Conservation (phyloP, 2,329 filamentous ascomycete genomes). For the Botrytis deweyae region DNA sequence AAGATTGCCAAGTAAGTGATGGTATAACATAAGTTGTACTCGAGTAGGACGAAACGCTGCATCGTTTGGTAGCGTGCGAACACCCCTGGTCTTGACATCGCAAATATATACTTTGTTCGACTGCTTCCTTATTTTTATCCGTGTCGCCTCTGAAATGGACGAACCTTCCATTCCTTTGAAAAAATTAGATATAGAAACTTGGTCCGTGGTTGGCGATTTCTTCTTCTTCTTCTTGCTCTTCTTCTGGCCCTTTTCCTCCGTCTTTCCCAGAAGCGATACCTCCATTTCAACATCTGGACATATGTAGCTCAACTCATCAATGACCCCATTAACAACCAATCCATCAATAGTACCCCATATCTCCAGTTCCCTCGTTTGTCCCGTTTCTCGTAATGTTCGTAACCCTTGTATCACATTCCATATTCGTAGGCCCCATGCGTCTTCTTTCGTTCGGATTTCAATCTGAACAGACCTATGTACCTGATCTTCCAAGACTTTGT, state of each 20-base stretch:
- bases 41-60: conserved; percentile 69
- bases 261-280: conserved; percentile 32
- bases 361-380: conserved; percentile 73
- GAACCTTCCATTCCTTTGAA: conserved; percentile 30
- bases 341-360: conserved; percentile 84
- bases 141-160: conserved; percentile 27
- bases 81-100: conserved; percentile 82
- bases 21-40: conserved; percentile 89
- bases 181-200: conserved; percentile 35
- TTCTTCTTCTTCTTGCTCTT: background rate
- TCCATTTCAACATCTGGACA: conserved; percentile 74
- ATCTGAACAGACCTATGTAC: conserved; percentile 76
- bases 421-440: conserved; percentile 75
- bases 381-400: conserved; percentile 67
- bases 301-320: conserved; percentile 78
- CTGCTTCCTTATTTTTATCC: conserved; percentile 20
- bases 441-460: conserved; percentile 71
- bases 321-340: conserved; percentile 82
- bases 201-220: conserved; percentile 39
- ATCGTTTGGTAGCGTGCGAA: conserved; percentile 59
- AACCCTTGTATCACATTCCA: conserved; percentile 93
- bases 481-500: conserved; percentile 81
- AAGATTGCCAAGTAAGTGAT: conserved; percentile 76
- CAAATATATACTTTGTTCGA: conserved; percentile 65
- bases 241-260: conserved; percentile 29